A percentile compares a stretch with the other conserved stretches of the same genome.
Evolutionary conservation across 2,329 filamentous ascomycete species (phyloP).

Genomic region (Neonectria sp.): DNA sequence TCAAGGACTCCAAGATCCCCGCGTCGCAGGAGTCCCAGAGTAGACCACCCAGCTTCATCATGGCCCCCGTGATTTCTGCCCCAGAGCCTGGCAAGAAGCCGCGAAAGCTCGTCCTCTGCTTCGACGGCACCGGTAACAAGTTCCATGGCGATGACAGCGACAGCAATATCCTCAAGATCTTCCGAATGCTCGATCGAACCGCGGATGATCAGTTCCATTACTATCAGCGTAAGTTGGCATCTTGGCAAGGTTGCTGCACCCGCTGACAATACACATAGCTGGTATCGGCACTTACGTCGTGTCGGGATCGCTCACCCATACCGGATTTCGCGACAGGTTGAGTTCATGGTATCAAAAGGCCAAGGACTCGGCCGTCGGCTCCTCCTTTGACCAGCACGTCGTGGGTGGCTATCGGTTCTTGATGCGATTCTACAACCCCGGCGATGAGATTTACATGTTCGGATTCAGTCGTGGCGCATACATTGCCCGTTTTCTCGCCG

Average conservation of each 20-base stretch:
- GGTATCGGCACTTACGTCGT: slow-evolving; percentile 83
- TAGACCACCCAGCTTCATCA: slow-evolving; percentile 42
- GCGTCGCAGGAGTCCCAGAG: slow-evolving; percentile 40
- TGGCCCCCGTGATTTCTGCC: slow-evolving; percentile 32
- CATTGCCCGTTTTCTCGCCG: slow-evolving; percentile 81
- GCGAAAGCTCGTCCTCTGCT: slow-evolving; percentile 71
- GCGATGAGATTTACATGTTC: slow-evolving; percentile 79
- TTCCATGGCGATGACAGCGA: slow-evolving; percentile 75
- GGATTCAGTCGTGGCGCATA: slow-evolving; percentile 83
- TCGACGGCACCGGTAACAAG: slow-evolving; percentile 76
- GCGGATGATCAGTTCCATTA: slow-evolving; percentile 75
- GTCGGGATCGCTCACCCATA: slow-evolving; percentile 71
- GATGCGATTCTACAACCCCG: slow-evolving; percentile 79
- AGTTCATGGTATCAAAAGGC: slow-evolving; percentile 79
- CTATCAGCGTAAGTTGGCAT: slow-evolving; percentile 69
- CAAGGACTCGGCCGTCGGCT: slow-evolving; percentile 85
- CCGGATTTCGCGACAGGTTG: slow-evolving; percentile 68
- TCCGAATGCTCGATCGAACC: slow-evolving; percentile 77
- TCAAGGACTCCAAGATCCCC: slow-evolving; percentile 30
- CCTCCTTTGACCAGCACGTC: slow-evolving; percentile 86
- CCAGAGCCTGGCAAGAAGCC: slow-evolving; percentile 40
- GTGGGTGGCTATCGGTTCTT: slow-evolving; percentile 87
- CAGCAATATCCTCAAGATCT: slow-evolving; percentile 79
- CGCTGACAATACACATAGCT: slow-evolving; percentile 53
- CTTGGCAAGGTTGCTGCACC: neutral